A percentile compares a stretch with the other conserved stretches of the same genome.
These are phyloP conservation scores for Epichloe brachyelytri DNA, from an alignment of 2,329 filamentous ascomycete genomes.

Conservation along the genomic window DNA sequence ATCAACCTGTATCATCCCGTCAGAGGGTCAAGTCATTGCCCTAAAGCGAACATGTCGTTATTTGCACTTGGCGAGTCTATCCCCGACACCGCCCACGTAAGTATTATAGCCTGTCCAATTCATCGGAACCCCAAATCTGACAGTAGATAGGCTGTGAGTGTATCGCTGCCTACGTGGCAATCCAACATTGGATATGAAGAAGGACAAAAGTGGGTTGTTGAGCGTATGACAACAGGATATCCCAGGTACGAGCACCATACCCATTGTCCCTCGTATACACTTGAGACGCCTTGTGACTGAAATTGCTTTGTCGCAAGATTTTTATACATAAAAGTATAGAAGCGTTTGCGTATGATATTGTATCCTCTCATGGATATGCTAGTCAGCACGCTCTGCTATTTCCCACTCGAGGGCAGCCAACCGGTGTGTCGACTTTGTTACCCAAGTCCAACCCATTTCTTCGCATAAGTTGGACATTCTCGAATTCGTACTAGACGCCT, in stretches of 20 bases:
- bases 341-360: conserved; percentile 56
- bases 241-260: conserved; percentile 50
- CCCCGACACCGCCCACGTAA: conserved; percentile 66
- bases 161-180: conserved; percentile 87
- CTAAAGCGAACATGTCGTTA: conserved; percentile 27
- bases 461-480: conserved; percentile 39
- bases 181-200: conserved; percentile 91
- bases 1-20: too few relatives aligned
- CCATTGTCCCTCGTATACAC: background rate
- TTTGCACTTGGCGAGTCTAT: conserved; percentile 56
- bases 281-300: background rate
- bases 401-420: conserved; percentile 56
- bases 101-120: conserved; percentile 15
- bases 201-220: conserved; percentile 74
- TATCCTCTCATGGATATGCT: conserved; percentile 46
- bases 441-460: conserved; percentile 38
- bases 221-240: conserved; percentile 80
- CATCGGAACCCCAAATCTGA: background rate
- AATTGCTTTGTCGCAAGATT: conserved; percentile 46
- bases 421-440: conserved; percentile 64
- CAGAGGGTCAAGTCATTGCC: too few relatives aligned
- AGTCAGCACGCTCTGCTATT: conserved; percentile 70
- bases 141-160: conserved; percentile 67
- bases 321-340: conserved; percentile 80
- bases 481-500: conserved; percentile 48